phyloP scores from a whole-genome alignment of 345 rosid genomes.

The Arabidopsis arenosa region DNA sequence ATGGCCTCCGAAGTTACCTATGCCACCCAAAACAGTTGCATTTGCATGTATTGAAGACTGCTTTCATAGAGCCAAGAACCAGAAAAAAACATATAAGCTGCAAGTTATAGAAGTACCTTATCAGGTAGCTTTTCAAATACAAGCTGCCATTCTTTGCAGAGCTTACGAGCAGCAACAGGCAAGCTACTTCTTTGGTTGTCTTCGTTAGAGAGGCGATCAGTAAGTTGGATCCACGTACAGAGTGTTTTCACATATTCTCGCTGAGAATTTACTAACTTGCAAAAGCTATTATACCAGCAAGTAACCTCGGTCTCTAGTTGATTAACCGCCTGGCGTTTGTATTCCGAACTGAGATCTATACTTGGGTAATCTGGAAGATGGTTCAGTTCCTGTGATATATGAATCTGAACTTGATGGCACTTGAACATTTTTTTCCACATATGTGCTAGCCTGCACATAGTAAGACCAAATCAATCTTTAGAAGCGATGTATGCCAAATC shows the following conservation, averaged over 20 bases:
- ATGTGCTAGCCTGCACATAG: slow-evolving; percentile 56
- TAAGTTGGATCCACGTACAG: slow-evolving; percentile 66
- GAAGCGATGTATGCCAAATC: background rate
- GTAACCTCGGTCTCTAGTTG: slow-evolving; percentile 81
- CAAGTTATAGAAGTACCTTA: slow-evolving; percentile 54
- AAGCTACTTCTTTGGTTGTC: slow-evolving; percentile 53
- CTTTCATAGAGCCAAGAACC: slow-evolving; percentile 23
- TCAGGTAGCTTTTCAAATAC: slow-evolving; percentile 72
- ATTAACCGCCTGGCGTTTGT: slow-evolving; percentile 72
- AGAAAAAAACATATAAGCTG: slow-evolving; percentile 14
- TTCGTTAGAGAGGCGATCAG: slow-evolving; percentile 58
- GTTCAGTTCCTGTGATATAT: slow-evolving; percentile 72
- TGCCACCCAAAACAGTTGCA: slow-evolving; percentile 31
- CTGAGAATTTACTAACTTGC: slow-evolving; percentile 68
- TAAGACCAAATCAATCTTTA: slow-evolving; percentile 23
- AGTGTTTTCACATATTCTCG: slow-evolving; percentile 73
- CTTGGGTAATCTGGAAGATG: slow-evolving; percentile 55
- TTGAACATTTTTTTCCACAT: slow-evolving; percentile 84
- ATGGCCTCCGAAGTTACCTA: slow-evolving; percentile 78
- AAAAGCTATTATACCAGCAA: slow-evolving; percentile 77
- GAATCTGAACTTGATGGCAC: slow-evolving; percentile 77
- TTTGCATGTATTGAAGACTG: background rate
- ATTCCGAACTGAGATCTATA: slow-evolving; percentile 63
- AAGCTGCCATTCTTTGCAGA: slow-evolving; percentile 73
- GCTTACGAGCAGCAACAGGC: slow-evolving; percentile 57